Base-by-base conservation (phyloP, 345 rosid species). In the Arabidopsis arenosa region DNA sequence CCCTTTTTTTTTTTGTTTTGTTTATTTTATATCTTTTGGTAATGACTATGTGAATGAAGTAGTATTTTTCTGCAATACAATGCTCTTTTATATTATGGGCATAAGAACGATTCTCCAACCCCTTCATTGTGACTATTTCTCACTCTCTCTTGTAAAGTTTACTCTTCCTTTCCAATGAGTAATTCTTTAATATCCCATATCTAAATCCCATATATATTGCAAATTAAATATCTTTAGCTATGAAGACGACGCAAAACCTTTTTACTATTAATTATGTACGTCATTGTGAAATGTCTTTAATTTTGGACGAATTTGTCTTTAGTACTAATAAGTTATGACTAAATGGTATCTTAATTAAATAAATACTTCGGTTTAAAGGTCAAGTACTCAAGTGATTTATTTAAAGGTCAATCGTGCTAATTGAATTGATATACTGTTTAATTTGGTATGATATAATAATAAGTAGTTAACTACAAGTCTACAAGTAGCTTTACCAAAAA, bases 21-120 rank as follows among this genome's bases (percentile, higher is more conserved):
- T 35, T 49, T 48, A 6, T 37, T 23, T 17, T 10, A 39, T 70
- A 45, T 60, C 28, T 58, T 23, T 57, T 23, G 33, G 17, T 49
- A 49, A 49, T 37, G 75, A 72, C 51, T 37, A n/a, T 61, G 75
- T 72, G 75, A 72, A 72, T 72, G 68, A 72, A 72, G 60, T 72
- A 60, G 21, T 47, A 32, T 61, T 49, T 45, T 23, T 23, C 41
- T 72, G 26, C 68, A 28, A 59, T 5, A 55, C 60, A 23, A 17
- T 60, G 30, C 30, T 60, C 51, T 10, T 49, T 57, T 70, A 61
- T 60, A 37, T 17, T 70, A 32, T 47, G 57, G 57, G 53, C 41
- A 54, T 37, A 66, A 40, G 30, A 54, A 68, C 28, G 15, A 54
- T 68, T 41, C 33, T 30, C 28, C 63, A 68, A 28, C 53, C 60